Conservation (phyloP, 148 eudicot genomes). For the Hydrangea macrophylla region DNA sequence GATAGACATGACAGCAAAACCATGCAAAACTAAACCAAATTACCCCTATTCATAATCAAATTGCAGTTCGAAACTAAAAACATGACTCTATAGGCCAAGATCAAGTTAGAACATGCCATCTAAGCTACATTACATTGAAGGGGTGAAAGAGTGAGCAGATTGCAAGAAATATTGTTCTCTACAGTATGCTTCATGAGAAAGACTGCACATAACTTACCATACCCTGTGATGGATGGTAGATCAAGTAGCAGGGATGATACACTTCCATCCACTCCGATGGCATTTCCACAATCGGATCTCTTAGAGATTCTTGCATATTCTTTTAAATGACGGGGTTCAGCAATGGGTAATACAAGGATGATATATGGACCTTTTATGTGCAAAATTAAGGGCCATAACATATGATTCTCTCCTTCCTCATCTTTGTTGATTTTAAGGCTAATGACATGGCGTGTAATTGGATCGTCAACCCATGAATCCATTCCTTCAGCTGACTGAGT, state of each 20-base stretch:
- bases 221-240: conserved; percentile 99
- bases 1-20: not conserved
- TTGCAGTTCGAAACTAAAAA: not conserved
- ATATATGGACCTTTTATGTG: conserved; percentile 68
- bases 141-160: not conserved
- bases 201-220: conserved; percentile 60
- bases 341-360: conserved; percentile 81
- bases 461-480: conserved; percentile 99
- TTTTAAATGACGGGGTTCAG: conserved; percentile 76
- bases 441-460: conserved; percentile 84
- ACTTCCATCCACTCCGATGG: conserved; percentile 73
- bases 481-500: conserved; percentile 77
- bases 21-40: not conserved
- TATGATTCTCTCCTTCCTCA: conserved; percentile 39
- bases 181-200: conserved; percentile 1
- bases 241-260: conserved; percentile 77
- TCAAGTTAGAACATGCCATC: conserved; percentile 8
- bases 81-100: too few relatives aligned
- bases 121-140: not conserved
- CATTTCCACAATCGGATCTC: conserved; percentile 81
- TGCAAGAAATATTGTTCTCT: not conserved
- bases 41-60: too few relatives aligned
- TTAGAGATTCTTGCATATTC: conserved; percentile 61
- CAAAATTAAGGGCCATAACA: conserved; percentile 83
- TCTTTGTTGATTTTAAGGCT: conserved; percentile 58